Base-by-base conservation (phyloP, 2,329 filamentous ascomycete species). In the Cladosporium halotolerans region DNA sequence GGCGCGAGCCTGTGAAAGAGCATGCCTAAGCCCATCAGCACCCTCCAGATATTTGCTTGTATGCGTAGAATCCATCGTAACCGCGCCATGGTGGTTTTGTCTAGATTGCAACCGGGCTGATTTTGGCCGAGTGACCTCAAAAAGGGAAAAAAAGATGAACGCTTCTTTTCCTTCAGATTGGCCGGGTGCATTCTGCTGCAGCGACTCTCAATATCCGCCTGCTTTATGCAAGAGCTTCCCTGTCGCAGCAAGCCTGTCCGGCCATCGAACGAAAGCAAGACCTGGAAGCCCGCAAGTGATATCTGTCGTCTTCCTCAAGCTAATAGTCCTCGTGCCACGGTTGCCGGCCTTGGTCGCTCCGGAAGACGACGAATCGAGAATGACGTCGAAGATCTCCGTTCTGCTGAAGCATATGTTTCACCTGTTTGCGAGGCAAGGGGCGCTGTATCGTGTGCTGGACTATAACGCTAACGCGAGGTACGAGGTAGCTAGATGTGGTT, bases 21-120 rank as follows among this genome's bases (percentile, higher is more conserved):
- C 83, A 88, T 87, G 63, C 84, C 85, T 53, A 87, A 77, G 54
- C 75, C 76, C 79, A 87, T 86, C 40, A 88, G 73, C 53, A 79
- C 76, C 48, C 86, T 78, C 83, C 84, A 87, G 66, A 84, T 78
- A 28, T 76, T 70, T 44, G 85, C 85, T 66, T 86, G 79, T 50
- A 84, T 60, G 52, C 79, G 77, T 9, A 88, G 76, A 63, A 81
- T 76, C 74, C 79, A 81, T 70, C 84, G 77, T 36, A 74, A 71
- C n/a, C 72, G 73, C 11, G 60, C 59, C 44, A 45, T 54, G 40
- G 62, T 59, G 9, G 45, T 53, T 28, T 51, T 43, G 73, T 11
- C 33, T 9, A 34, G 33, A 34, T 34, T 34, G 33, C 9, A 34
- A 3, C 33, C 9, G 33, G 33, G 33, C 33, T 34, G 33, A 34